phyloP scores from a whole-genome alignment of 768 basidiomycete species.

The Butyriboletus loyo region DNA sequence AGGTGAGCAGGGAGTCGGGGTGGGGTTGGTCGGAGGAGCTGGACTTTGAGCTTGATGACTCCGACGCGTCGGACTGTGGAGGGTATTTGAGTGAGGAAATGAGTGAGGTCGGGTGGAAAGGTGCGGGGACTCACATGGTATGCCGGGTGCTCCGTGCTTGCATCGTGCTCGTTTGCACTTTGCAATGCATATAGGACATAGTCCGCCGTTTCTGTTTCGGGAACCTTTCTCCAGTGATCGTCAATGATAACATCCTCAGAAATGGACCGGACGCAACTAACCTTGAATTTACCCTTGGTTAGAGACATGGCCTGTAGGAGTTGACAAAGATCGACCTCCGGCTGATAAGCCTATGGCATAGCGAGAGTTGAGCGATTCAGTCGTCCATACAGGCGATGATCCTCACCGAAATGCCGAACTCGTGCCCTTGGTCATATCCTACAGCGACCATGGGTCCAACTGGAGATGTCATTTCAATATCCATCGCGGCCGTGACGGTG shows the following conservation, averaged over 20 bases:
- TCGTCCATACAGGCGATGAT: background rate
- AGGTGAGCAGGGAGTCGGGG: conserved; percentile 15
- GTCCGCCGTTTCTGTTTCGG: conserved; percentile 14
- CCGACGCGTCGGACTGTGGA: conserved; percentile 44
- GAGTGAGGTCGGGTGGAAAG: background rate
- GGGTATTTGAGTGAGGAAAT: background rate
- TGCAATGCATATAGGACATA: conserved; percentile 29
- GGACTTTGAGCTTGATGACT: conserved; percentile 44
- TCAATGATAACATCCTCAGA: conserved; percentile 9
- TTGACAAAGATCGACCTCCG: conserved; percentile 49
- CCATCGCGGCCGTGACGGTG: conserved; percentile 23
- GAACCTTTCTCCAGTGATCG: conserved; percentile 34
- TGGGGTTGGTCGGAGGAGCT: conserved; percentile 31
- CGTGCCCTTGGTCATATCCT: conserved; percentile 16
- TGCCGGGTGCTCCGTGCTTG: conserved; percentile 43
- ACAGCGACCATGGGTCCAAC: conserved; percentile 27
- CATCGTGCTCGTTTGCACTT: conserved; percentile 40
- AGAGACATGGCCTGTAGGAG: conserved; percentile 52
- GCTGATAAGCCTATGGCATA: conserved; percentile 21
- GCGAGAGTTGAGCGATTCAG: conserved; percentile 1
- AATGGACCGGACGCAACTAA: conserved; percentile 9
- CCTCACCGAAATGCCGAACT: conserved; percentile 24
- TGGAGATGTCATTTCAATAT: conserved; percentile 34
- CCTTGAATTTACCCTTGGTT: conserved; percentile 34
- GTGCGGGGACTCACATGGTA: conserved; percentile 36